Percentiles rank a stretch among this genome's conserved stretches.
These are phyloP conservation scores for Penicillium verhagenii DNA, from an alignment of 495 filamentous ascomycete species.

Conservation along the genomic window DNA sequence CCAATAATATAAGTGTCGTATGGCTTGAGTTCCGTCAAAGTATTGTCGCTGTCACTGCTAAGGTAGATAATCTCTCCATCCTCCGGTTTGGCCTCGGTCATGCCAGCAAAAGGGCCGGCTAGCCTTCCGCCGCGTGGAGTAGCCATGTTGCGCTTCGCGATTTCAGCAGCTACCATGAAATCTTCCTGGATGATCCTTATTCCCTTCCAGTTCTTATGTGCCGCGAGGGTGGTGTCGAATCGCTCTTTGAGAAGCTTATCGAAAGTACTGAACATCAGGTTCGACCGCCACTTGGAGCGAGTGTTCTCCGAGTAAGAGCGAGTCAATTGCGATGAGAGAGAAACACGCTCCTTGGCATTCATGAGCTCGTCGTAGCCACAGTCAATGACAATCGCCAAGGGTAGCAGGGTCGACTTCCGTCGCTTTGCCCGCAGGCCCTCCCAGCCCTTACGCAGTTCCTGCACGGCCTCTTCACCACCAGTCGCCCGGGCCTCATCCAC, in stretches of 20 bases:
- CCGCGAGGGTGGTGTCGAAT: constrained; percentile 68
- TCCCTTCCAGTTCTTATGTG: constrained; percentile 76
- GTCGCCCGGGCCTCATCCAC: constrained; percentile 30
- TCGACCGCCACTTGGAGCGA: constrained; percentile 58
- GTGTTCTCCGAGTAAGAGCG: constrained; percentile 86
- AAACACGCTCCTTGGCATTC: constrained; percentile 77
- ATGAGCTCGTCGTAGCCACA: constrained; percentile 92
- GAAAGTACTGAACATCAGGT: constrained; percentile 75
- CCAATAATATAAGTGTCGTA: constrained; percentile 92
- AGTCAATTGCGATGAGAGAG: constrained; percentile 77
- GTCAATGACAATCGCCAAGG: constrained; percentile 80
- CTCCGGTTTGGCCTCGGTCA: constrained; percentile 37
- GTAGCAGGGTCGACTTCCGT: constrained; percentile 51
- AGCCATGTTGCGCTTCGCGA: constrained; percentile 60
- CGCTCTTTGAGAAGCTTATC: constrained; percentile 71
- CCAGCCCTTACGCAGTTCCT: constrained; percentile 38
- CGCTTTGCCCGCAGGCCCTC: constrained; percentile 26
- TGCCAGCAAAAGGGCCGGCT: constrained; percentile 51
- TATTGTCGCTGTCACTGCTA: constrained; percentile 80
- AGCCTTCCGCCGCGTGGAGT: constrained; percentile 49
- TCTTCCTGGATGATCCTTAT: constrained; percentile 68
- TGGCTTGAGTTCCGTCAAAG: constrained; percentile 72
- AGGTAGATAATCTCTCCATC: constrained; percentile 77
- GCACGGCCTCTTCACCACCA: constrained; percentile 27
- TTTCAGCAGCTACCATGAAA: constrained; percentile 61